These are phyloP conservation scores for Pythium myriotylum DNA, from an alignment of 352 stramenopile genomes.

Conservation along the genomic window DNA sequence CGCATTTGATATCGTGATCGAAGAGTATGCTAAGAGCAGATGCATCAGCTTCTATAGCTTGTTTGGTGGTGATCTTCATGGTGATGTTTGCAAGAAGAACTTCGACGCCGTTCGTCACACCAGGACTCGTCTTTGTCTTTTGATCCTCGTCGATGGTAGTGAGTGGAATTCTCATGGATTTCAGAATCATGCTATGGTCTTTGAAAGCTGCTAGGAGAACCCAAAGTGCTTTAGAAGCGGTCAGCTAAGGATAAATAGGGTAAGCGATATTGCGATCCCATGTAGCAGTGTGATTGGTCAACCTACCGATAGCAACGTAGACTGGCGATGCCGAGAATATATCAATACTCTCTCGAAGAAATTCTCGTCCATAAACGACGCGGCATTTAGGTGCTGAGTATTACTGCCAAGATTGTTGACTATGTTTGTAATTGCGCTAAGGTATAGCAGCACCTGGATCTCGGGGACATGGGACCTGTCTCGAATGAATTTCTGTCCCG, in stretches of 20 bases:
- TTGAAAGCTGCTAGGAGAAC: background rate
- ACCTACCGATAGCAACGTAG: background rate
- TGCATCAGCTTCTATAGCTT: slow-evolving; percentile 18
- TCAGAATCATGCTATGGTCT: background rate
- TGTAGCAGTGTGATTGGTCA: too few species aligned
- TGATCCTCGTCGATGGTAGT: slow-evolving; percentile 2
- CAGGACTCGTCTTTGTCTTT: background rate
- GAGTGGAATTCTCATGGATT: background rate
- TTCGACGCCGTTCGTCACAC: slow-evolving; percentile 2
- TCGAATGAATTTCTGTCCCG: too few species aligned
- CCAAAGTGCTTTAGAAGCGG: slow-evolving; percentile 8
- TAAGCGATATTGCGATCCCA: too few species aligned
- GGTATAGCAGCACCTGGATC: background rate
- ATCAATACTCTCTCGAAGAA: too few species aligned
- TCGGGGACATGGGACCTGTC: too few species aligned
- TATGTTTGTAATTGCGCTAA: background rate
- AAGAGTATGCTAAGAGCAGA: slow-evolving; percentile 8
- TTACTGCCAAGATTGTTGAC: background rate
- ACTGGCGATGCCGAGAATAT: too few species aligned
- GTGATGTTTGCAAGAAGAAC: slow-evolving; percentile 13
- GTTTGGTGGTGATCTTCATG: slow-evolving; percentile 1
- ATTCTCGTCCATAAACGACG: too few species aligned
- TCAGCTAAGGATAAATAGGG: background rate
- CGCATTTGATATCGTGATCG: slow-evolving; percentile 3
- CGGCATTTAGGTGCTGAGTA: too few species aligned